phyloP scores from a whole-genome alignment of 2,329 filamentous ascomycete species.

The Fusarium pininemorale region DNA sequence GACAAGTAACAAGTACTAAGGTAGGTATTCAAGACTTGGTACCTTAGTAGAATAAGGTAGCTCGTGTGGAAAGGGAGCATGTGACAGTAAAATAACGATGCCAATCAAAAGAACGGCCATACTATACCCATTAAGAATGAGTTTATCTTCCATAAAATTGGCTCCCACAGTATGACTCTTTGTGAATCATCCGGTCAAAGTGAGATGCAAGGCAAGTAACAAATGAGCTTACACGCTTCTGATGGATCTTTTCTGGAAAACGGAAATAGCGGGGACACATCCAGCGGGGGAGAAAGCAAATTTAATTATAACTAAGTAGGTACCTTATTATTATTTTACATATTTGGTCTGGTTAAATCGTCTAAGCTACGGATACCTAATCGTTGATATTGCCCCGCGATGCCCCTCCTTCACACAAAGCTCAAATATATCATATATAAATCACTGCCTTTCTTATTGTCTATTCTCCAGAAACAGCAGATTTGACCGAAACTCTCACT shows the following conservation, averaged over 20 bases:
- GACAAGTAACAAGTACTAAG: not conserved
- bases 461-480: not conserved
- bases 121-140: not conserved
- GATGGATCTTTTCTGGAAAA: conserved; percentile 9
- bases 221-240: conserved; percentile 24
- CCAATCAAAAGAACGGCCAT: not conserved
- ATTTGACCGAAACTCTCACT: not conserved
- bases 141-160: not conserved
- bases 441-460: not conserved
- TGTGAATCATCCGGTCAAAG: conserved; percentile 27
- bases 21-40: not conserved
- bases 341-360: conserved; percentile 1
- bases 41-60: not conserved
- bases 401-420: conserved; percentile 30
- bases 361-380: not conserved
- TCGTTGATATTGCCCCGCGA: conserved; percentile 24
- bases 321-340: not conserved
- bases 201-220: not conserved
- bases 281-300: conserved; percentile 9
- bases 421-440: not conserved
- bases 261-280: not conserved
- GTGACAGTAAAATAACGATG: not conserved
- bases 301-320: not conserved
- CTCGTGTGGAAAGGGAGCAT: not conserved
- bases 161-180: conserved; percentile 12